A percentile compares a stretch with the other conserved stretches of the same genome.
Conservation (phyloP, 441 rosid genomes). For the Corymbia calophylla region DNA sequence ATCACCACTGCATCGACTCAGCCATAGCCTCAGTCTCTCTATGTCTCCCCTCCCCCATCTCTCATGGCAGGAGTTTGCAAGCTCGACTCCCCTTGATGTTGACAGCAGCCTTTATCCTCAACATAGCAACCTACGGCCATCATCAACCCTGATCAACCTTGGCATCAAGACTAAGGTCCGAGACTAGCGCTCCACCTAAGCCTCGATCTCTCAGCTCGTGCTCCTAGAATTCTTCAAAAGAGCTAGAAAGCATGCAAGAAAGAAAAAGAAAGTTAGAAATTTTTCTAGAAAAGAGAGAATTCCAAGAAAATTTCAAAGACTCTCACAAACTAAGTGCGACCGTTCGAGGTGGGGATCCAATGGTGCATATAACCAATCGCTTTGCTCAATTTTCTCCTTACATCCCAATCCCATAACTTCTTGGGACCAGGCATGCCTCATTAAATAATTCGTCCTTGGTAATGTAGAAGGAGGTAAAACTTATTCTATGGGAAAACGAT, state of each 20-base stretch:
- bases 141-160: background rate
- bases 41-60: background rate
- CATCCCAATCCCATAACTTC: background rate
- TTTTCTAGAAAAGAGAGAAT: too few species aligned
- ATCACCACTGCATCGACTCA: background rate
- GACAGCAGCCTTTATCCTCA: background rate
- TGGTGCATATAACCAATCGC: background rate
- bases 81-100: background rate
- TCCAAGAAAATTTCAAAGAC: background rate
- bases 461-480: background rate
- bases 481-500: background rate
- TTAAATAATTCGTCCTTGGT: background rate
- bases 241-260: background rate
- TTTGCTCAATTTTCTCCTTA: background rate
- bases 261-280: background rate
- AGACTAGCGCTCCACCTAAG: background rate
- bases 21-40: background rate
- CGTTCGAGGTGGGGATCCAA: background rate
- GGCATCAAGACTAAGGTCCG: background rate
- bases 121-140: background rate
- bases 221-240: background rate
- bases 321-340: background rate
- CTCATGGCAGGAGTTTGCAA: accelerated
- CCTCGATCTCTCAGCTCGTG: background rate
- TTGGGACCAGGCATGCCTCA: background rate